Base-by-base conservation (phyloP, 2,329 filamentous ascomycete genomes). In the Pestalotiopsis sp. region DNA sequence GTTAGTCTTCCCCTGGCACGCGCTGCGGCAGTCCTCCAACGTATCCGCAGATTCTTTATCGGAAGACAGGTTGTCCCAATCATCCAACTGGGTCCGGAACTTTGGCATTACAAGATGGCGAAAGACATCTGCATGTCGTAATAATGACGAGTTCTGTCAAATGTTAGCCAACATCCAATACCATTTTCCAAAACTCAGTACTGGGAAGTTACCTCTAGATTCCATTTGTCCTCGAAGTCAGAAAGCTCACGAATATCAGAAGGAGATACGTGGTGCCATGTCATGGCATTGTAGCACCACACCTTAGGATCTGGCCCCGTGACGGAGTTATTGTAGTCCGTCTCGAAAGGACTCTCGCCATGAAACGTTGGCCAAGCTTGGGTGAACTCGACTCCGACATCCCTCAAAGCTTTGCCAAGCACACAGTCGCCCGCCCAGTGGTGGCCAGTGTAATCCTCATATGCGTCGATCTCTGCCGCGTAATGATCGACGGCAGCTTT, bases 391-490 rank as follows among this genome's bases (percentile, higher is more conserved):
- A 87, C 78, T 23, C 82, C 83, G 4, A 82, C 79, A 69, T 86
- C 83, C 1, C 74, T 72, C 14, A 87, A 72, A 3, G 83, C 81
- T 68, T 83, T 84, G 20, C 82, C 82, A 3, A 87, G 76, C 4
- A 87, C 81, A 65, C 84, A 85, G 67, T 86, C 84, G 2, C 84
- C 84, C 0, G 85, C 85, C 79, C 82, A 84, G 71, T 86, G 82
- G 36, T 74, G 70, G n/a, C 78, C 77, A 0, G 85, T 86, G 68
- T 80, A 82, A 2, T 79, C 76, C 69, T 86, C 81, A 73, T 85
- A 81, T 36, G 81, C 80, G n/a, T 79, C 74, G 1, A 82, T 75
- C 61, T 84, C 79, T 4, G 76, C 71, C 0, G 77, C 75, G 68
- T 84, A 85, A 36, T 83, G 80, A 13, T 82, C 77, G 1, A 81